Conservation (phyloP, 140 eudicot genomes). For the Oenanthe javanica region DNA sequence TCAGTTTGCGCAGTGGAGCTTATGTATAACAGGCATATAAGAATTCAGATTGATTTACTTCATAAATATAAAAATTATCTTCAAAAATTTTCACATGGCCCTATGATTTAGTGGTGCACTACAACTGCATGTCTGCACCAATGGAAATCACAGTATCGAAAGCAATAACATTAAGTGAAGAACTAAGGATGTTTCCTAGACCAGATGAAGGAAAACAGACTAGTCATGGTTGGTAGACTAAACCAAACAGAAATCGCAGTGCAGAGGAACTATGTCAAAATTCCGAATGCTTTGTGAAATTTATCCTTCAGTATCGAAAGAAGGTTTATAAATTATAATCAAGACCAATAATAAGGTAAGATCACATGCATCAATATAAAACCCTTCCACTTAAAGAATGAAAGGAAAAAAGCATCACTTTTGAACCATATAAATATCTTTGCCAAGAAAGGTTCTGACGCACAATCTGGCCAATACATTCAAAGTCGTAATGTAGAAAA, state of each 20-base stretch:
- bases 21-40: not conserved
- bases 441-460: not conserved
- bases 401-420: not conserved
- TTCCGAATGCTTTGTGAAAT: not conserved
- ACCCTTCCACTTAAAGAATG: not conserved
- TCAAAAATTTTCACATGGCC: not conserved
- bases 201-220: not conserved
- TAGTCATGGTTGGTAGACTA: not conserved
- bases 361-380: not conserved
- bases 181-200: not conserved
- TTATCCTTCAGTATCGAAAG: not conserved
- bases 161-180: not conserved
- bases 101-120: not conserved
- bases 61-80: not conserved
- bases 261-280: not conserved
- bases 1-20: not conserved
- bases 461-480: not conserved
- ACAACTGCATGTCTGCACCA: not conserved
- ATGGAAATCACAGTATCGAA: not conserved
- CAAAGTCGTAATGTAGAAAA: not conserved
- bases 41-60: not conserved
- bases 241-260: not conserved
- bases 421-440: not conserved
- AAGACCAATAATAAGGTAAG: not conserved
- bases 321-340: not conserved